Percentiles rank a stretch among this genome's conserved stretches.
These are phyloP conservation scores for Vaccinium myrtillus DNA, from an alignment of 148 eudicot species.

Conservation along the genomic window DNA sequence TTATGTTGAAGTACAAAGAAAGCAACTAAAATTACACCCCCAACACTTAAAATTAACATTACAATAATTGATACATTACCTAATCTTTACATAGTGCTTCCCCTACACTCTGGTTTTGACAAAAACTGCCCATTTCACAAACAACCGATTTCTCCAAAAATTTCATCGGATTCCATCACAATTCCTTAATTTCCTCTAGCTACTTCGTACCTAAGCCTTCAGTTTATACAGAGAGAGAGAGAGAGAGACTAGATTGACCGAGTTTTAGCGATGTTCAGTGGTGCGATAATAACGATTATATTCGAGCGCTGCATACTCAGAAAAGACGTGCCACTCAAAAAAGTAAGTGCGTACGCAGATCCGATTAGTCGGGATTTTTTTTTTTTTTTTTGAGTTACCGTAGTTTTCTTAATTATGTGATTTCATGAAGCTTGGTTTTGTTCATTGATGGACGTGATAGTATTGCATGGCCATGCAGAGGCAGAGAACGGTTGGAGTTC, in stretches of 20 bases:
- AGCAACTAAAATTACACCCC: background rate
- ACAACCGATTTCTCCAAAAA: constrained; percentile 21
- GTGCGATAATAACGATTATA: background rate
- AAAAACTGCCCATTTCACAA: constrained; percentile 3
- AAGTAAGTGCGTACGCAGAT: background rate
- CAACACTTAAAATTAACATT: constrained; percentile 5
- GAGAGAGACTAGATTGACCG: background rate
- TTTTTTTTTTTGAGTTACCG: background rate
- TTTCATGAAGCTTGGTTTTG: constrained; percentile 17
- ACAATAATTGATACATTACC: background rate
- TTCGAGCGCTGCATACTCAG: background rate
- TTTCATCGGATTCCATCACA: background rate
- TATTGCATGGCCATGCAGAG: constrained; percentile 27
- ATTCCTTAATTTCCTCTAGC: background rate
- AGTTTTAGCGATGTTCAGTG: background rate
- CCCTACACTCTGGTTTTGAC: background rate
- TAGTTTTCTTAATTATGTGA: background rate
- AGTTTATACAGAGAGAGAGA: constrained; percentile 4
- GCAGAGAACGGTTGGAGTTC: constrained; percentile 28
- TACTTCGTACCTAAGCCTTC: background rate
- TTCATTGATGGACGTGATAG: constrained; percentile 17
- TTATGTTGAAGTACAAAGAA: constrained; percentile 5
- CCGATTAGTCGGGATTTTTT: background rate
- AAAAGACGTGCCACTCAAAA: background rate
- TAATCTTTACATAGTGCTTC: background rate